Evolutionary conservation across 1,139 yeast species (phyloP), one percentile per base, ranked within the genome.

Genomic region (Sugiyamaella japonica): DNA sequence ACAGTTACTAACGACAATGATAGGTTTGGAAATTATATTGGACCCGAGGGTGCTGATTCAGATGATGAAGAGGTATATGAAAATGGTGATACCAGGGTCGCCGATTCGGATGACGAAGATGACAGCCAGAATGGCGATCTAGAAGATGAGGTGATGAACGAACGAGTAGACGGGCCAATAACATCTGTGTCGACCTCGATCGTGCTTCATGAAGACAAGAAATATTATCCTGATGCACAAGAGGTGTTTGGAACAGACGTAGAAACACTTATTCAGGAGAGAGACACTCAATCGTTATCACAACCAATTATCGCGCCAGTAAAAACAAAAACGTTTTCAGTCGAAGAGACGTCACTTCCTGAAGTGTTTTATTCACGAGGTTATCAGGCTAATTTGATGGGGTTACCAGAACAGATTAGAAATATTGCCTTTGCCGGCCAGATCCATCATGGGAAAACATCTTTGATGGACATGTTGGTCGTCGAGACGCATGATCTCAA

Each of bases 401-500:
- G 69, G 1, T 63, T 81, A 0, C 90, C 96, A 0, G 84, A 83
- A 13, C 82, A 86, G 61, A 77, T 86, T 25, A 77, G 96, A 55
- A 91, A 87, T 67, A 73, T 91, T n/a, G 87, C 93, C 0, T 61
- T 95, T 0, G 82, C 85, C n/a, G 99, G 99, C 0, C 81, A 83
- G 50, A 66, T 87, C 2, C 89, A 89, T 63, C 83, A 88, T n/a
- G 99, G 99, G 1, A 93, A 95, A 70, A 87, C 98, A 0, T 76
- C 89, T 0, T 71, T 91, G 1, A 61, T 88, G n/a, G 97, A 90
- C 66, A 70, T 81, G 71, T 70, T 91, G 32, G 81, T 89, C 0
- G 62, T 73, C 4, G 83, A 84, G 53, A 83, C 95, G 0, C 96
- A 89, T 66, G 66, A 59, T 10, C 29, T 66, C 16, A 67, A 70